phyloP scores from a whole-genome alignment of 495 filamentous ascomycete species.

The Tuber brumale region DNA sequence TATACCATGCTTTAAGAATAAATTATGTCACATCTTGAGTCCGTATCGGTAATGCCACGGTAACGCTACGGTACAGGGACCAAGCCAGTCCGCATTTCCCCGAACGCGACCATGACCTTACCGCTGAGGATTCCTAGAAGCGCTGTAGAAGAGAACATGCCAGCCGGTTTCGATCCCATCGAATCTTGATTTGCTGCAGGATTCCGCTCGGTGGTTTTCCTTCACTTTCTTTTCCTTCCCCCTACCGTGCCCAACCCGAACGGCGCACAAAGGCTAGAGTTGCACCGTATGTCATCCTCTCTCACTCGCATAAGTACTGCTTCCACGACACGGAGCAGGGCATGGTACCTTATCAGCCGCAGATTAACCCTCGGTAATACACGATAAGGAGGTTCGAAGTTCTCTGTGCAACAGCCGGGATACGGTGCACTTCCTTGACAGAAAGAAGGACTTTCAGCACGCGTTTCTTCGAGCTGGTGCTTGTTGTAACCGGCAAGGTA shows the following conservation, averaged over 20 bases:
- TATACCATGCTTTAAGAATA: not conserved
- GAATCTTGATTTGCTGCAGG: not conserved
- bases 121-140: not conserved
- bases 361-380: not conserved
- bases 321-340: not conserved
- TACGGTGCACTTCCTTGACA: no score
- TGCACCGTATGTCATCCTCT: not conserved
- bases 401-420: no score
- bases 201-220: not conserved
- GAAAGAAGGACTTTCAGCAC: no score
- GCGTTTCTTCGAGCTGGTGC: no score
- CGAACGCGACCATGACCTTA: not conserved
- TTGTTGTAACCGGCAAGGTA: no score
- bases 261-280: not conserved
- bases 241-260: not conserved
- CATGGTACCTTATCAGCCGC: not conserved
- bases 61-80: not conserved
- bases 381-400: not conserved
- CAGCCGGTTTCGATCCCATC: not conserved
- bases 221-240: not conserved
- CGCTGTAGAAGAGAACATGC: not conserved
- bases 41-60: not conserved
- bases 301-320: not conserved
- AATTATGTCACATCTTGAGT: constrained; percentile 2
- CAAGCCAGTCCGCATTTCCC: not conserved